Evolutionary conservation across 2,329 filamentous ascomycete species (phyloP).

Genomic region (Diplodia intermedia): DNA sequence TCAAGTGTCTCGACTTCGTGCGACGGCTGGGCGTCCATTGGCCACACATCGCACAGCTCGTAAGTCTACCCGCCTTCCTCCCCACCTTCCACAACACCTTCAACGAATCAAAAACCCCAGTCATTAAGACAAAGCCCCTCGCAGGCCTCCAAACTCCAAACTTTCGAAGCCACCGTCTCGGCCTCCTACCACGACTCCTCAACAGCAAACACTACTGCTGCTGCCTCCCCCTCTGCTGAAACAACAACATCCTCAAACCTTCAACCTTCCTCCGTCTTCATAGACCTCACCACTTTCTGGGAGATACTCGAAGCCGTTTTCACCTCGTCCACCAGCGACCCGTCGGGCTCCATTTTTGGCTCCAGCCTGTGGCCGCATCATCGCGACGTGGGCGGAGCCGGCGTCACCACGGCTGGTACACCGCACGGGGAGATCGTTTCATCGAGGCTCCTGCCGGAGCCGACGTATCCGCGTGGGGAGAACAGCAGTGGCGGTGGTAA

Average conservation of each 20-base stretch:
- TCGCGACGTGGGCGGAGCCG: slow-evolving; percentile 33
- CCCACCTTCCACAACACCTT: too few relatives aligned
- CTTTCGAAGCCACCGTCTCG: slow-evolving; percentile 54
- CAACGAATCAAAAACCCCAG: not conserved
- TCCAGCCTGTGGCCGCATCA: slow-evolving; percentile 46
- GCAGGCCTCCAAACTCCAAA: slow-evolving; percentile 52
- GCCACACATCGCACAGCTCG: slow-evolving; percentile 55
- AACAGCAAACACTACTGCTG: too few relatives aligned
- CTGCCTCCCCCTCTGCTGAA: too few relatives aligned
- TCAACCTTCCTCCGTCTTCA: slow-evolving; percentile 43
- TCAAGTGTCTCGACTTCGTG: slow-evolving; percentile 55
- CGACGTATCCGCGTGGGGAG: slow-evolving; percentile 14
- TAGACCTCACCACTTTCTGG: slow-evolving; percentile 58
- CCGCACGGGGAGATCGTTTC: slow-evolving; percentile 38
- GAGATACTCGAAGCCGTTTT: slow-evolving; percentile 58
- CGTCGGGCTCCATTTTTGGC: slow-evolving; percentile 49
- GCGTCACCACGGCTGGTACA: slow-evolving; percentile 46
- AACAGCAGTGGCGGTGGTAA: not conserved
- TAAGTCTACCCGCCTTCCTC: not conserved
- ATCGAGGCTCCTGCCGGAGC: slow-evolving; percentile 22
- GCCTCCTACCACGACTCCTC: slow-evolving; percentile 48
- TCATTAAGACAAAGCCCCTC: not conserved
- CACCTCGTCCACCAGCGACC: slow-evolving; percentile 44
- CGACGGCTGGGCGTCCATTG: slow-evolving; percentile 49
- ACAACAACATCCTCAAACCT: slow-evolving; percentile 36